Base-by-base conservation (phyloP, 495 filamentous ascomycete species). In the Aspergillus biplanus region DNA sequence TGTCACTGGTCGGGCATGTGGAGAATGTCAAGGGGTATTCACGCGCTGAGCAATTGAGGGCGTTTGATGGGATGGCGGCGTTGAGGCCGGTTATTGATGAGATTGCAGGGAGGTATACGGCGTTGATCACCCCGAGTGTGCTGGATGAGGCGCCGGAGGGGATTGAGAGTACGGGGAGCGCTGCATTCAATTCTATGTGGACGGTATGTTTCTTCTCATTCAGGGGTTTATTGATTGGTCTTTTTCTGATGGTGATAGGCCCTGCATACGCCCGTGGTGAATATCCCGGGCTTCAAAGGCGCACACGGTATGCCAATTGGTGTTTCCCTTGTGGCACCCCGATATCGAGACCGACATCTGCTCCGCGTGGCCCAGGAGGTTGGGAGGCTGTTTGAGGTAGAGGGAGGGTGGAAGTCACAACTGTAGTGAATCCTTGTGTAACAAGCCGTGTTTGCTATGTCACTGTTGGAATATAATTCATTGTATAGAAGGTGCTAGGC, bases 181-280 rank as follows among this genome's bases (percentile, higher is more conserved):
- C 65, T n/a, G 65, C 57, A 42, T 65, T 65, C 56, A 60, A 60
- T 60, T 11, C 35, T 7, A 65, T 65, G 56, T 65, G 62, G 62
- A 65, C 62, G 49, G 62, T 65, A 56, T 62, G n/a, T 49, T 35
- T n/a, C 52, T 34, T 21, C 32, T 18, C 16, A n/a, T 50, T 49
- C 2, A 27, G 21, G 1, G 21, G 21, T 27, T 27, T 27, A 27
- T 27, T 27, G 21, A 27, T 27, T 27, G 21, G 21, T 27, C 1
- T 27, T 27, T 27, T 27, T 27, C 21, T 54, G 15, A 44, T 44
- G 4, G 3, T 3, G 0, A 4, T 33, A 65, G 62, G 62, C 62
- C 5, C 52, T 65, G 32, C 62, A 65, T 52, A 65, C 56, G 7
- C 62, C 62, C 6, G 62, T 65, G 15, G 42, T 65, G 12, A 65